Conservation (phyloP, 2,329 filamentous ascomycete species). For the Pyricularia pennisetigena region DNA sequence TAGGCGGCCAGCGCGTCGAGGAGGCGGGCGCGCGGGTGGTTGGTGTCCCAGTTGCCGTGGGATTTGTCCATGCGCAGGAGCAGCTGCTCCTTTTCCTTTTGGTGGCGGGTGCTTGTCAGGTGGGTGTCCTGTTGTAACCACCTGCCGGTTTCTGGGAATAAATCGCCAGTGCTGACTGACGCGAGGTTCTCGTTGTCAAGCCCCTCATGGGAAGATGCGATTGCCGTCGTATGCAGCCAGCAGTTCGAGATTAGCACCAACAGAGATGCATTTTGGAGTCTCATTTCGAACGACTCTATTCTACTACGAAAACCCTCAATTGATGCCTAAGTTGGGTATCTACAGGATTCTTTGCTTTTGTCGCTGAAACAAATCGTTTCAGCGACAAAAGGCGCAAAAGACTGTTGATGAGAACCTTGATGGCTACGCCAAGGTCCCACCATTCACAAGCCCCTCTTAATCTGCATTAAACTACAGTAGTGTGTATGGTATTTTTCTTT, state of each 20-base stretch:
- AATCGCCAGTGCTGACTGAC: not conserved
- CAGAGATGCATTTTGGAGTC: not conserved
- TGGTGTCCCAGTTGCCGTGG: conserved; percentile 21
- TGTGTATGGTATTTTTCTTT: too few species aligned
- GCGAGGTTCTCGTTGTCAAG: not conserved
- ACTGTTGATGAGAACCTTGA: not conserved
- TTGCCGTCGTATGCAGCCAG: not conserved
- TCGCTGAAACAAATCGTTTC: too few species aligned
- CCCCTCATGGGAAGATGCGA: not conserved
- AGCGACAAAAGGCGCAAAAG: not conserved
- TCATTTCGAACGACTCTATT: not conserved
- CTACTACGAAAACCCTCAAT: not conserved
- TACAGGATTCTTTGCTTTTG: not conserved
- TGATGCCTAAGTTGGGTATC: not conserved
- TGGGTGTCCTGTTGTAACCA: not conserved
- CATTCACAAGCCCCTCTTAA: not conserved
- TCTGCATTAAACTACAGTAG: not conserved
- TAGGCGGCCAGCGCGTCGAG: conserved; percentile 29
- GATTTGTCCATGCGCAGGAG: conserved; percentile 17
- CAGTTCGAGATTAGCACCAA: not conserved
- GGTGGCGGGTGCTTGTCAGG: conserved; percentile 4
- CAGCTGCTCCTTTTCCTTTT: conserved; percentile 11
- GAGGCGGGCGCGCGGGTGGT: conserved; percentile 27
- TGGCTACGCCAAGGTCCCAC: not conserved
- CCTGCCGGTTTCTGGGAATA: not conserved